phyloP scores from a whole-genome alignment of 805 yeast genomes.

The Yamadazyma sp. region DNA sequence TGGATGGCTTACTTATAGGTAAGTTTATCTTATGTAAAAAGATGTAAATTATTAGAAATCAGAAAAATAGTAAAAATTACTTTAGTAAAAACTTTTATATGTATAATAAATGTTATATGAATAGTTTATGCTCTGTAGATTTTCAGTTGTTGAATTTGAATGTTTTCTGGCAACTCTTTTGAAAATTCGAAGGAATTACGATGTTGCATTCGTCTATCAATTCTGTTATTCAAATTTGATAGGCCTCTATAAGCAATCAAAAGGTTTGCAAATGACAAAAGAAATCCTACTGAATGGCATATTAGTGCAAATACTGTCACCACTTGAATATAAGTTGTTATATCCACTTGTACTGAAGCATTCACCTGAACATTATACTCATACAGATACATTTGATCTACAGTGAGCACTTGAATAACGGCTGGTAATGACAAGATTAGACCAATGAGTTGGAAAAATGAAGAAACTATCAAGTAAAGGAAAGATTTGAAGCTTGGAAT shows the following conservation, averaged over 20 bases:
- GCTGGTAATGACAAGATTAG: constrained; percentile 16
- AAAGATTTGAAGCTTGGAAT: constrained; percentile 4
- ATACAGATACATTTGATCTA: constrained; percentile 23
- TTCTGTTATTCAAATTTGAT: constrained; percentile 19
- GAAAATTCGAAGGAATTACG: neutral
- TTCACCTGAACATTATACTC: constrained; percentile 15
- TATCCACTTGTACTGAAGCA: constrained; percentile 18
- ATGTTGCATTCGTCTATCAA: constrained; percentile 15
- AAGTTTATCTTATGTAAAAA: neutral
- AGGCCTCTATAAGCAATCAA: constrained; percentile 15
- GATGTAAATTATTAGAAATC: constrained; percentile 1
- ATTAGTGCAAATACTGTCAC: constrained; percentile 17
- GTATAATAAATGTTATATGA: neutral
- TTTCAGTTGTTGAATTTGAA: constrained; percentile 4
- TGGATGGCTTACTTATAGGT: constrained; percentile 90
- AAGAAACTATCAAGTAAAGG: constrained; percentile 7
- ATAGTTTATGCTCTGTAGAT: constrained; percentile 4
- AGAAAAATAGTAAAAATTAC: neutral
- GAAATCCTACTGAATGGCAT: constrained; percentile 15
- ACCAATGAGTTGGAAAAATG: constrained; percentile 19
- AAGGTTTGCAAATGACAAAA: constrained; percentile 10
- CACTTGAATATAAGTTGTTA: constrained; percentile 27
- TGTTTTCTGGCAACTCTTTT: constrained; percentile 6
- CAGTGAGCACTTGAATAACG: constrained; percentile 19
- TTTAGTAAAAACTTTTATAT: too few species aligned